Evolutionary conservation across 2,329 filamentous ascomycete species (phyloP), one percentile per base, ranked within the genome.

Genomic region (Colletotrichum sp.): DNA sequence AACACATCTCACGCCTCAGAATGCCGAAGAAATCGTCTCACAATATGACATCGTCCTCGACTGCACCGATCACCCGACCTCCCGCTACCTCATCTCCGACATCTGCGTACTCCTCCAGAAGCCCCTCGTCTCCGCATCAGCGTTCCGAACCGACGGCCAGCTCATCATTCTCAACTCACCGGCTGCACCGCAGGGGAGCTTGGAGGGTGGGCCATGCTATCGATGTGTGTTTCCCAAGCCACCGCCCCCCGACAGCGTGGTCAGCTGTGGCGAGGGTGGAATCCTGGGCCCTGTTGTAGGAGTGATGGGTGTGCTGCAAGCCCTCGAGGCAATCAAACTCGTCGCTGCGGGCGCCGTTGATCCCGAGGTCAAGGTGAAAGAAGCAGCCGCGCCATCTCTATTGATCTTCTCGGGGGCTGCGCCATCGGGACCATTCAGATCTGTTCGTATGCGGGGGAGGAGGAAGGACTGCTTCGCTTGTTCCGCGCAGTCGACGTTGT

Each of bases 231-330:
- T 98, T 80, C 96, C 96, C 0, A 93, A 90, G 48, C 96, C 97
- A 0, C 96, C 97, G 0, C 96, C 96, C 0, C 91, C 95, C 1
- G 94, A 94, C 57, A 95, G 92, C 72, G 93, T 98, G 1, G 89
- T 95, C 2, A 95, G 93, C 75, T 99, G 97, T 81, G 95, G 96
- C 55, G 97, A 99, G 82, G 96, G 96, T 12, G 97, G 97, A 0
- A 96, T 99, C 10, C 81, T 99, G 2, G 97, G 97, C 0, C 96
- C 97, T 0, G 96, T 98, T 0, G 97, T 99, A 0, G 97, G 97
- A 0, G 90, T 93, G 1, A 98, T 99, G 95, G 97, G 97, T 9
- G 93, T 98, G 0, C 86, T 99, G 72, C 97, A 99, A 86, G 96
- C 97, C 0, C 87, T 98, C 2, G 96, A 99, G 85, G 93, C 95